phyloP scores from a whole-genome alignment of 805 yeast genomes.

The Ogataea haglerorum region DNA sequence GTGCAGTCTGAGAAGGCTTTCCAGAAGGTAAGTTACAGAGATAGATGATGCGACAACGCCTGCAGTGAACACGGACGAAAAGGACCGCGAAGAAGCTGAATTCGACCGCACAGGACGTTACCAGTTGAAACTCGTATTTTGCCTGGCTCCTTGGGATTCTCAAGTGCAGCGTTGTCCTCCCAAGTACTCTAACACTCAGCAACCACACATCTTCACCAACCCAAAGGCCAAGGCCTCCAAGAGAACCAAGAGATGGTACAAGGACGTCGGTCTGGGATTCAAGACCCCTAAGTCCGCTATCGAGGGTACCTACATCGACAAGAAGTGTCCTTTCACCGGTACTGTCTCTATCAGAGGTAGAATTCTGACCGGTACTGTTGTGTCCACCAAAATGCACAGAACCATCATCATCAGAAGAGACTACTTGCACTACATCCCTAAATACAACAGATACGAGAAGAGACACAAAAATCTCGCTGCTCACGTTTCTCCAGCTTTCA shows the following conservation, averaged over 20 bases:
- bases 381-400: constrained; percentile 99
- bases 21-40: constrained; percentile 82
- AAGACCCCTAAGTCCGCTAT: constrained; percentile 99
- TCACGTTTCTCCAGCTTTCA: constrained; percentile 99
- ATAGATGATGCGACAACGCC: not conserved
- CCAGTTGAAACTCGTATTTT: not conserved
- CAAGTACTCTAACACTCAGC: constrained; percentile 47
- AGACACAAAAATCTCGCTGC: constrained; percentile 99
- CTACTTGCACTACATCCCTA: constrained; percentile 99
- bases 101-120: not conserved
- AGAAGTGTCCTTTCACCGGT: constrained; percentile 99
- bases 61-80: not conserved
- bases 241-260: constrained; percentile 99
- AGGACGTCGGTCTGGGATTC: constrained; percentile 99
- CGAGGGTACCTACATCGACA: constrained; percentile 98
- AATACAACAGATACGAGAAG: constrained; percentile 99
- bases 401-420: constrained; percentile 99
- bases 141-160: too few species aligned
- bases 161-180: not conserved
- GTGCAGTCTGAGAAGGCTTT: constrained; percentile 99
- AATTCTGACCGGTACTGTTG: constrained; percentile 98
- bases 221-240: constrained; percentile 98
- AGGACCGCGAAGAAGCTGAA: not conserved
- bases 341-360: constrained; percentile 98
- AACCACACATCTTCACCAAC: constrained; percentile 99